These are phyloP conservation scores for Suhomyces panamericanus DNA, from an alignment of 1,139 yeast genomes.

Conservation along the genomic window DNA sequence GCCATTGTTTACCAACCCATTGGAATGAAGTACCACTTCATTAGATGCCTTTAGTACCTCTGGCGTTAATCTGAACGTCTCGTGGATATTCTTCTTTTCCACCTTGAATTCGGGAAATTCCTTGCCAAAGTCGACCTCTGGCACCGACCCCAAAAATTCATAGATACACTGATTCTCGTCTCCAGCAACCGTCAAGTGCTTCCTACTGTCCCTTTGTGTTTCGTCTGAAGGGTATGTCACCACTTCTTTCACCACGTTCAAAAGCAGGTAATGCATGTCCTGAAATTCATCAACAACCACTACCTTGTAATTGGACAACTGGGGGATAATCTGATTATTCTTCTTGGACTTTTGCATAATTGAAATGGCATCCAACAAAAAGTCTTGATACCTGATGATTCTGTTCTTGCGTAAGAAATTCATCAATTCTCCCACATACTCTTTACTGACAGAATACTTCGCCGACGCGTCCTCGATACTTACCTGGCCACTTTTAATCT, in stretches of 20 bases:
- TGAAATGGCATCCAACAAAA: constrained; percentile 32
- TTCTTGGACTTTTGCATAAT: constrained; percentile 23
- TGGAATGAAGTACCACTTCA: constrained; percentile 17
- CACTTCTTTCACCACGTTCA: constrained; percentile 45
- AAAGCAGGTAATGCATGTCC: constrained; percentile 59
- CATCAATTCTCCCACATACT: constrained; percentile 20
- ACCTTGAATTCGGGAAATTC: constrained; percentile 29
- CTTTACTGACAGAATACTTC: constrained; percentile 23
- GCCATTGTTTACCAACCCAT: constrained; percentile 1
- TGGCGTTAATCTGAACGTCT: constrained; percentile 61
- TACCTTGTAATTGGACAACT: constrained; percentile 29
- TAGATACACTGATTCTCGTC: constrained; percentile 75
- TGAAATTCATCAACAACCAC: constrained; percentile 76
- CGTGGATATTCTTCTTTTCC: constrained; percentile 36
- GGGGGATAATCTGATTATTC: constrained; percentile 20
- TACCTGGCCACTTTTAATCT: constrained; percentile 32
- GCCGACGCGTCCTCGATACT: constrained; percentile 26
- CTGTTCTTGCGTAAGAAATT: constrained; percentile 28
- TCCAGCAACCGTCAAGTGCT: constrained; percentile 68
- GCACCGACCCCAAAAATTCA: constrained; percentile 59
- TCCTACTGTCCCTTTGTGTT: constrained; percentile 15
- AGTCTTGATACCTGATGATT: constrained; percentile 38
- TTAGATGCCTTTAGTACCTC: constrained; percentile 50
- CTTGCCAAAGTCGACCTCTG: constrained; percentile 24
- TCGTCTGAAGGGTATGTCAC: constrained; percentile 26